Evolutionary conservation across 306 rosid species (phyloP), one percentile per base, ranked within the genome.

Genomic region (Acacia confusa): DNA sequence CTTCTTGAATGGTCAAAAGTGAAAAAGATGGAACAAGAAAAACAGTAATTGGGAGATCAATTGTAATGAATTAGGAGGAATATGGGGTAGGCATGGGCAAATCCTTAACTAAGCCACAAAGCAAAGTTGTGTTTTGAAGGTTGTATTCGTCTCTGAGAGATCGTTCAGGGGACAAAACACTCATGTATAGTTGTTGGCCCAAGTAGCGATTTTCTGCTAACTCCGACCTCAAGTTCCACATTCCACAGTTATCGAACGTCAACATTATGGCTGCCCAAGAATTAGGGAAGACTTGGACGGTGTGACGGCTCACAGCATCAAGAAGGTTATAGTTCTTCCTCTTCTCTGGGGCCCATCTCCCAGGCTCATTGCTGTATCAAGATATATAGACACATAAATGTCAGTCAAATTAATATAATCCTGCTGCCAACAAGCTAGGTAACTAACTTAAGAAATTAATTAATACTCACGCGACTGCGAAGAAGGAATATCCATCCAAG

Each of bases 151-250:
- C 87, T 72, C 89, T 83, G 41, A 81, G 87, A 5, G 91, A 85
- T 41, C 82, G 77, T 3, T 72, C 75, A 1, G 74, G 70, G 17
- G 86, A 83, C 36, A 79, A 52, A 53, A 85, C 72, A 30, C 85
- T 81, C 3, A 84, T 4, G 72, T 88, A 88, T 24, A 88, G 44
- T 70, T 88, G 85, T 24, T 88, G 91, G 12, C 91, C 91, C 40
- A 88, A 77, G 75, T 70, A 70, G 57, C 4, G 55, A 70, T 70
- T 70, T 38, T 70, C 75, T 24, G 55, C 75, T 15, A 77, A 38
- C 76, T 88, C 91, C 11, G 89, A 88, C 75, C 91, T 72, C 32
- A 88, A 15, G 47, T 88, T 88, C 91, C 91, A 88, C 91, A 88
- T 88, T 58, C 91, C 91, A 13, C 82, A 85, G n/a, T 85, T 88